Evolutionary conservation across 2,329 filamentous ascomycete genomes (phyloP).

Genomic region (Fusarium devonianum): DNA sequence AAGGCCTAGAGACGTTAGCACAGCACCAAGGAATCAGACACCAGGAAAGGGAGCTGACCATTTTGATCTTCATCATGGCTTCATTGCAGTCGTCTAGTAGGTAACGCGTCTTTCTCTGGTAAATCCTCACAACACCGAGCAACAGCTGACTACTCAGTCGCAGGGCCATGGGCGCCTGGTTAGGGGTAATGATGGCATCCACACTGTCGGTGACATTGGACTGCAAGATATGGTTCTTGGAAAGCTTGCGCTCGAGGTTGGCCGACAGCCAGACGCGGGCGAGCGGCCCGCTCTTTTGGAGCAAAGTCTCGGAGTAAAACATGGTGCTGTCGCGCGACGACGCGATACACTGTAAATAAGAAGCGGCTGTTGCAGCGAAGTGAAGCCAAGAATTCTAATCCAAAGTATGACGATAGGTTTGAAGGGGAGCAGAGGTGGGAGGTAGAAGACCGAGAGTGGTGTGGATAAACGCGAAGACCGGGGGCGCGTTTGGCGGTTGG

Average conservation of each 20-base stretch:
- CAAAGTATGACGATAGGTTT: constrained; percentile 18
- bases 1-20: constrained; percentile 73
- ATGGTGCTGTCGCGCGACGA: constrained; percentile 61
- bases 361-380: constrained; percentile 12
- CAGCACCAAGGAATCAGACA: not conserved
- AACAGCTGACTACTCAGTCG: constrained; percentile 93
- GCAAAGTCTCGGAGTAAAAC: constrained; percentile 97
- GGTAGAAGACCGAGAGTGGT: constrained; percentile 33
- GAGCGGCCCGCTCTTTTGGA: constrained; percentile 96
- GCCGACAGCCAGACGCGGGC: constrained; percentile 98
- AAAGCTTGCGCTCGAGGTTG: constrained; percentile 97
- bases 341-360: constrained; percentile 41
- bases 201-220: constrained; percentile 96
- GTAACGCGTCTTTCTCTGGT: constrained; percentile 96
- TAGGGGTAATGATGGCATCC: constrained; percentile 90
- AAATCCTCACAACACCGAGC: constrained; percentile 95
- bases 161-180: constrained; percentile 92
- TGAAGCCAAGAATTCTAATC: constrained; percentile 11
- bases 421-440: constrained; percentile 24
- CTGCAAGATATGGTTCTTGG: constrained; percentile 93
- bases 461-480: constrained; percentile 44
- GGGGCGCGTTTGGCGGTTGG: constrained; percentile 40
- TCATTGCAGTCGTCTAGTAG: constrained; percentile 97
- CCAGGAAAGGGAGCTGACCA: constrained; percentile 65
- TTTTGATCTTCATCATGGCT: constrained; percentile 96